Percentiles rank a stretch among this genome's conserved stretches.
phyloP scores from a whole-genome alignment of 768 basidiomycete genomes.

The Lentinula lateritia region DNA sequence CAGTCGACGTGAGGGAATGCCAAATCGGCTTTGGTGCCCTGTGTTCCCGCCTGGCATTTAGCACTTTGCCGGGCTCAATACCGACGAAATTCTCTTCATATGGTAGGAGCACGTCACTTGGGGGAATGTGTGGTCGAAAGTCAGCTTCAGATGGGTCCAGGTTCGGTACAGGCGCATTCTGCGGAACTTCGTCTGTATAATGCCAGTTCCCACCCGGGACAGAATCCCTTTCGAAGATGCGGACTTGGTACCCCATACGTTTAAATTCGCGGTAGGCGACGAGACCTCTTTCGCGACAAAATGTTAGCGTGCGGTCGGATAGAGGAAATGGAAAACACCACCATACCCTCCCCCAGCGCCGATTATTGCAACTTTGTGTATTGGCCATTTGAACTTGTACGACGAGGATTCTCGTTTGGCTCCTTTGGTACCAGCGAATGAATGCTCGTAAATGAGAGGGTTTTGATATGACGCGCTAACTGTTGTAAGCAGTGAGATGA shows the following conservation, averaged over 20 bases:
- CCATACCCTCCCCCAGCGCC: slow-evolving; percentile 36
- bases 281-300: slow-evolving; percentile 23
- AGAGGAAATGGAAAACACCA: neutral
- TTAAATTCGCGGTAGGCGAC: slow-evolving; percentile 29
- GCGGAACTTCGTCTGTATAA: slow-evolving; percentile 31
- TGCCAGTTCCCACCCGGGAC: slow-evolving; percentile 38
- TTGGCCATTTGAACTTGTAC: slow-evolving; percentile 32
- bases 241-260: slow-evolving; percentile 24
- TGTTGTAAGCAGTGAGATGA: neutral
- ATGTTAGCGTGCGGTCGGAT: neutral
- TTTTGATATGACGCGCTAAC: neutral
- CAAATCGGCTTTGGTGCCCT: slow-evolving; percentile 33
- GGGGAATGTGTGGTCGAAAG: slow-evolving; percentile 30
- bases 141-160: slow-evolving; percentile 25
- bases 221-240: slow-evolving; percentile 32
- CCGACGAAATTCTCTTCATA: slow-evolving; percentile 21
- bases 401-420: neutral
- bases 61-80: slow-evolving; percentile 12
- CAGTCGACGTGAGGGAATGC: slow-evolving; percentile 28
- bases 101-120: slow-evolving; percentile 21
- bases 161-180: slow-evolving; percentile 31
- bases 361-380: slow-evolving; percentile 32
- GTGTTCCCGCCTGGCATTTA: slow-evolving; percentile 19
- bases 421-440: neutral
- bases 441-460: neutral